These are phyloP conservation scores for Cytospora schulzeri DNA, from an alignment of 2,329 filamentous ascomycete genomes.

Conservation along the genomic window DNA sequence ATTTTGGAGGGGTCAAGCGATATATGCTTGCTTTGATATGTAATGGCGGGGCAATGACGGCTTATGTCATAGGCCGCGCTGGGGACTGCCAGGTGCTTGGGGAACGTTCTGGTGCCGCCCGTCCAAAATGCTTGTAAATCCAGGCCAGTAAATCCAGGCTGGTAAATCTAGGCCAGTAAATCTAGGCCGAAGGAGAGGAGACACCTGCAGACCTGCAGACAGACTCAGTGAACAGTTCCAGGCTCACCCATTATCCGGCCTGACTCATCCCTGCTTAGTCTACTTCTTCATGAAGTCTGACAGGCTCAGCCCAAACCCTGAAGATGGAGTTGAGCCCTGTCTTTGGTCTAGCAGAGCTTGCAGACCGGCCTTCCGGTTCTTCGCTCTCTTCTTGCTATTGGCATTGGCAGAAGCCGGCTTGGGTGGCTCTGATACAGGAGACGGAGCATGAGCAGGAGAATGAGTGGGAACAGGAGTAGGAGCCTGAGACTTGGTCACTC, in stretches of 20 bases:
- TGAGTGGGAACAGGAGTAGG: too few species aligned
- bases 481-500: constrained; percentile 31
- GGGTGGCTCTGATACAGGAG: neutral
- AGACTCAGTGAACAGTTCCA: neutral
- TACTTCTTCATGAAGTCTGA: constrained; percentile 55
- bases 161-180: too few species aligned
- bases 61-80: constrained; percentile 39
- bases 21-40: constrained; percentile 17
- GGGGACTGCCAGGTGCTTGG: constrained; percentile 30
- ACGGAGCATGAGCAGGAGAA: too few species aligned
- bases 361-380: constrained; percentile 66
- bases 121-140: neutral
- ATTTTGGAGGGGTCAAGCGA: constrained; percentile 41
- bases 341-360: constrained; percentile 64
- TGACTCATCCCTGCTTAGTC: neutral
- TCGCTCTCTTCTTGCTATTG: constrained; percentile 66
- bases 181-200: neutral
- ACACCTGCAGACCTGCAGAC: neutral
- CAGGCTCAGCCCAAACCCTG: constrained; percentile 51
- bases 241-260: neutral
- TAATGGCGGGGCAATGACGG: constrained; percentile 40
- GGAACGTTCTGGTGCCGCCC: constrained; percentile 31
- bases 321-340: constrained; percentile 41
- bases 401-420: constrained; percentile 48
- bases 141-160: neutral